Conservation (phyloP, 495 filamentous ascomycete genomes). For the Tuber magnatum region DNA sequence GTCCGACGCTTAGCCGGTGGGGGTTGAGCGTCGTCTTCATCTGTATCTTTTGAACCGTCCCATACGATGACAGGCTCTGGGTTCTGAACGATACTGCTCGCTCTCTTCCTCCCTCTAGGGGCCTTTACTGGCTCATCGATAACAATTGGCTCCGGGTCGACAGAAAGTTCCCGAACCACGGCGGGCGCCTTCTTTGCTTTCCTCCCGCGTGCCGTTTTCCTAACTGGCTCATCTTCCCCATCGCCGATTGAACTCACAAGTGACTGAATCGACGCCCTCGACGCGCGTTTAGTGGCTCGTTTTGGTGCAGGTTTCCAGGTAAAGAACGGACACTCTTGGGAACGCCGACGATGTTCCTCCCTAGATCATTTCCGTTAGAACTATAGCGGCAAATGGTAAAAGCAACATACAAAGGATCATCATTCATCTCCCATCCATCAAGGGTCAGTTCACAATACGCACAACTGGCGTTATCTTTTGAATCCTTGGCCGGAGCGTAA, state of each 20-base stretch:
- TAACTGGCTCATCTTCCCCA: conserved; percentile 18
- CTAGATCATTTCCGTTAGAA: conserved; percentile 47
- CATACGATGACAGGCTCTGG: conserved; percentile 31
- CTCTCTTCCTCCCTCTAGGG: conserved; percentile 29
- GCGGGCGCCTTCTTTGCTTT: conserved; percentile 44
- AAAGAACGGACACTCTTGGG: conserved; percentile 78
- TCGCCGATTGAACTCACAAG: conserved; percentile 1
- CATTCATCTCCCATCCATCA: conserved; percentile 25
- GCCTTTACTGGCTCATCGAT: conserved; percentile 3
- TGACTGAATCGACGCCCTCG: conserved; percentile 29
- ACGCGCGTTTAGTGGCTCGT: conserved; percentile 44
- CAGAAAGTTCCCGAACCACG: conserved; percentile 3
- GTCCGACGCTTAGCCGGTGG: conserved; percentile 63
- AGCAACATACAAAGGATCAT: conserved; percentile 27
- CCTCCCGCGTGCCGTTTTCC: conserved; percentile 41
- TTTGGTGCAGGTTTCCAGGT: conserved; percentile 43
- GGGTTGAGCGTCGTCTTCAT: conserved; percentile 37
- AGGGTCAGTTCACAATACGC: conserved; percentile 66
- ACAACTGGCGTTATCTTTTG: conserved; percentile 77
- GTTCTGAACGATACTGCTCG: conserved; percentile 43
- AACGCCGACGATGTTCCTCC: conserved; percentile 76
- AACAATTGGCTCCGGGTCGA: background rate
- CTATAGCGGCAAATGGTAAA: conserved; percentile 10
- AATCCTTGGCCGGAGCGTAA: conserved; percentile 74
- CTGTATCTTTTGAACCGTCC: conserved; percentile 27